These are phyloP conservation scores for Bipolaris bicolor DNA, from an alignment of 2,329 filamentous ascomycete genomes.

Conservation along the genomic window DNA sequence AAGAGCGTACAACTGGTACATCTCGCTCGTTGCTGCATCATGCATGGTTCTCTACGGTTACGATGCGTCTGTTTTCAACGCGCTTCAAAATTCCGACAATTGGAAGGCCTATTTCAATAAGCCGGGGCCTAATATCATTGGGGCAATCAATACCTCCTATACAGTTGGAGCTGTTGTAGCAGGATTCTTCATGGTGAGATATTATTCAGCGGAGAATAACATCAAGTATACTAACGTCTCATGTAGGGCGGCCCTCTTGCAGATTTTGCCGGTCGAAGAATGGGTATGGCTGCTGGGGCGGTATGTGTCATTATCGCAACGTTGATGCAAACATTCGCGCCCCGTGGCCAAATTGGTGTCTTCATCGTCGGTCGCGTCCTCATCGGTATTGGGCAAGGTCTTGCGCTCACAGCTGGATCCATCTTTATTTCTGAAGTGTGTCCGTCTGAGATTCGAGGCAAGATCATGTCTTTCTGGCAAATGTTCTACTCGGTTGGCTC, in stretches of 20 bases:
- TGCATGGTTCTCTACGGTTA: constrained; percentile 80
- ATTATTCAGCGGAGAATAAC: neutral
- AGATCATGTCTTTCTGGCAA: constrained; percentile 74
- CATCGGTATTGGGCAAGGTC: constrained; percentile 72
- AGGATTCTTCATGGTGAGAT: constrained; percentile 65
- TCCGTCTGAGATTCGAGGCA: constrained; percentile 67
- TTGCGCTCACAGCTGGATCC: constrained; percentile 70
- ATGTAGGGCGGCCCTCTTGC: constrained; percentile 63
- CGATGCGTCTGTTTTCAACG: constrained; percentile 76
- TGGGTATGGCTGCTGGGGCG: constrained; percentile 70
- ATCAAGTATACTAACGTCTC: neutral
- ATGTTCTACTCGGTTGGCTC: constrained; percentile 69
- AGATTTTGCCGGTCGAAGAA: constrained; percentile 66
- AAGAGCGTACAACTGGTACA: constrained; percentile 63
- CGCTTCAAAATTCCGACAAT: constrained; percentile 69
- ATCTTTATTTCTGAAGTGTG: constrained; percentile 75
- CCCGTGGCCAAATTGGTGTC: constrained; percentile 62
- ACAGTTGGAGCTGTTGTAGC: constrained; percentile 73
- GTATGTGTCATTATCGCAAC: constrained; percentile 70
- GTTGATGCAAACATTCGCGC: constrained; percentile 71
- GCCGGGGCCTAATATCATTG: constrained; percentile 56
- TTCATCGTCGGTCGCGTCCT: constrained; percentile 73
- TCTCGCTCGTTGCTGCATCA: constrained; percentile 71
- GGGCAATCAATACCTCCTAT: constrained; percentile 70
- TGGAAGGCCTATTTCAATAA: constrained; percentile 69